Conservation (phyloP, 176 grass and related monocot genomes). For the Oryza meyeriana region DNA sequence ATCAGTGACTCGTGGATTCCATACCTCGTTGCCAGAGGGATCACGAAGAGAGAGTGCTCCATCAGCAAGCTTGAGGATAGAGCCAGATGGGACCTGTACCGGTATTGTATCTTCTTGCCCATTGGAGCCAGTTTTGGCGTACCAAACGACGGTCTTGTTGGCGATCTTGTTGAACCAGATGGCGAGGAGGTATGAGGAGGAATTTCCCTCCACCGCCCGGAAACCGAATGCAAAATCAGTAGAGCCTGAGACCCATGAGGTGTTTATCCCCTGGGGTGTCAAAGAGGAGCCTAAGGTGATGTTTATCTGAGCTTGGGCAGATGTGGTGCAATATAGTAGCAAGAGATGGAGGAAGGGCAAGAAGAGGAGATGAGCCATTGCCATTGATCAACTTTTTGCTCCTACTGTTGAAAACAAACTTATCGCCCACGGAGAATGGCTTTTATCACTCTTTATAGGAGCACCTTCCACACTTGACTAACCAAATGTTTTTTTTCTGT, state of each 20-base stretch:
- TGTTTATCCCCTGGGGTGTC: conserved; percentile 1
- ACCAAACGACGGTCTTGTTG: not conserved
- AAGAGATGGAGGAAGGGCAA: not conserved
- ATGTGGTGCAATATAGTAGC: not conserved
- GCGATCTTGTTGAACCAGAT: conserved; percentile 25
- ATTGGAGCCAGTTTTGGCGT: not conserved
- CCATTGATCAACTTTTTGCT: not conserved
- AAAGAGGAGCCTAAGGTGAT: conserved; percentile 24
- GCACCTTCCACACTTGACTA: not conserved
- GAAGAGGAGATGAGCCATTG: not conserved
- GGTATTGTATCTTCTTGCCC: not conserved
- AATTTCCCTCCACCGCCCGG: not conserved
- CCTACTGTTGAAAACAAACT: not conserved
- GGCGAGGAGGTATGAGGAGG: not conserved
- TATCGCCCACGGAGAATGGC: not conserved
- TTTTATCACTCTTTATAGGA: not conserved
- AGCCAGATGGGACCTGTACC: not conserved
- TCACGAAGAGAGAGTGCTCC: not conserved
- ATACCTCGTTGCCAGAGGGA: not conserved
- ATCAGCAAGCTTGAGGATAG: not conserved
- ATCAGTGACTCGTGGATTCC: not conserved
- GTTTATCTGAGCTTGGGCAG: conserved; percentile 22
- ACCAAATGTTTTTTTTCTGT: not conserved
- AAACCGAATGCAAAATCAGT: conserved; percentile 24
- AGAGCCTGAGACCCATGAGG: conserved; percentile 22